Percentiles rank a stretch among this genome's conserved stretches.
Evolutionary conservation across 768 basidiomycete genomes (phyloP).

Genomic region (Collybia mongolica): DNA sequence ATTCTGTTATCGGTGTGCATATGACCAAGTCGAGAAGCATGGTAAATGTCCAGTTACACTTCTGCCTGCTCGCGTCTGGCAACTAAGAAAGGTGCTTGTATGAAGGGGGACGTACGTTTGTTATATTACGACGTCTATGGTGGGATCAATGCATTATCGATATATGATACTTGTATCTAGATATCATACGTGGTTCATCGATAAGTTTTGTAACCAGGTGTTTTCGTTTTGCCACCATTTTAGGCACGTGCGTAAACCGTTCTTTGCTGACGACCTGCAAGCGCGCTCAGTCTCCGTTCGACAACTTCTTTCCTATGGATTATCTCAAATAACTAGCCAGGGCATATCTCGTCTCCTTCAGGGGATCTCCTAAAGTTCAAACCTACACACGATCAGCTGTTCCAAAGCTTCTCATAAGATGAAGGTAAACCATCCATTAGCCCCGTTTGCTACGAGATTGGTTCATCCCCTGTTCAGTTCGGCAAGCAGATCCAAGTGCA

Average conservation of each 20-base stretch:
- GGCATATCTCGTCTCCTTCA: conserved; percentile 7
- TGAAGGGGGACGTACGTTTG: conserved; percentile 57
- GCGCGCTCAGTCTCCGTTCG: conserved; percentile 5
- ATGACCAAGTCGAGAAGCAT: conserved; percentile 75
- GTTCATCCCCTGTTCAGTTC: conserved; percentile 56
- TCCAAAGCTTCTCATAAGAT: conserved; percentile 11
- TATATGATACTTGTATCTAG: conserved; percentile 10
- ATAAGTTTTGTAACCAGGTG: not conserved
- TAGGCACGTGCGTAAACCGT: conserved; percentile 23
- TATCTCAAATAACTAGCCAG: not conserved
- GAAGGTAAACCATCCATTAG: conserved; percentile 17
- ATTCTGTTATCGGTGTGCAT: conserved; percentile 91
- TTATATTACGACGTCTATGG: conserved; percentile 12
- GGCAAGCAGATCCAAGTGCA: conserved; percentile 97
- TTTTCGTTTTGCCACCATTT: conserved; percentile 11
- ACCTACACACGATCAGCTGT: conserved; percentile 10
- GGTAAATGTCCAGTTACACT: conserved; percentile 88
- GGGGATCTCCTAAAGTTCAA: conserved; percentile 8
- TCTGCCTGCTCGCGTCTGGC: conserved; percentile 71
- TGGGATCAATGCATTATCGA: conserved; percentile 17
- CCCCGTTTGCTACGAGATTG: conserved; percentile 11
- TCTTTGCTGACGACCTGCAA: not conserved
- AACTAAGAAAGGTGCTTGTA: conserved; percentile 83
- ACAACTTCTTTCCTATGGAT: conserved; percentile 8
- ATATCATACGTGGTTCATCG: conserved; percentile 8